Conservation (phyloP, 257 asterid genomes). For the Forsythia suspensa region DNA sequence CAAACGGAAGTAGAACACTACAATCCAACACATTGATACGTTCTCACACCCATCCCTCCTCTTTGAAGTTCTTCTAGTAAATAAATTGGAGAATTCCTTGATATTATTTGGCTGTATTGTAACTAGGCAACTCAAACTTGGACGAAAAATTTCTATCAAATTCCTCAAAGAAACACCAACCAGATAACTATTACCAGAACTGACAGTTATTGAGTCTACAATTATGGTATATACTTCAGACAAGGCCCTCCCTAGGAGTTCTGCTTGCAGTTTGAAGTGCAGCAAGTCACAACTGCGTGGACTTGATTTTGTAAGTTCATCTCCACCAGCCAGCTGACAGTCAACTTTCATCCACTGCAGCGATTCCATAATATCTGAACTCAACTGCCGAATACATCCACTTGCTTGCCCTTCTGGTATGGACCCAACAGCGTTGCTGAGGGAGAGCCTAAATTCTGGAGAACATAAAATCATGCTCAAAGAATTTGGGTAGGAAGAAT, state of each 20-base stretch:
- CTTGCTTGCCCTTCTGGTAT: conserved; percentile 96
- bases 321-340: conserved; percentile 37
- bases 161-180: conserved; percentile 62
- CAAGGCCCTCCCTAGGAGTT: conserved; percentile 71
- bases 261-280: conserved; percentile 44
- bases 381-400: conserved; percentile 63
- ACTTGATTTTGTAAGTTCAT: conserved; percentile 30
- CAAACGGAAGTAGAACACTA: conserved; percentile 60
- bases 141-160: conserved; percentile 53
- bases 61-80: conserved; percentile 42
- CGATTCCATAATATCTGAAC: conserved; percentile 62
- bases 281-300: conserved; percentile 22
- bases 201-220: conserved; percentile 72
- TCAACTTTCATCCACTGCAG: conserved; percentile 65
- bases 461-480: conserved; percentile 65
- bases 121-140: conserved; percentile 51
- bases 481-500: conserved; percentile 46
- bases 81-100: conserved; percentile 38
- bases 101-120: conserved; percentile 38
- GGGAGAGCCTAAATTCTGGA: conserved; percentile 63
- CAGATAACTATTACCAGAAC: conserved; percentile 70
- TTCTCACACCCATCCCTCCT: conserved; percentile 33
- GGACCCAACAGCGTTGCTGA: conserved; percentile 65
- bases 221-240: conserved; percentile 66
- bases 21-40: conserved; percentile 55